Evolutionary conservation across 2,329 filamentous ascomycete species (phyloP), one percentile per base, ranked within the genome.

Genomic region (Penicillium sp.): DNA sequence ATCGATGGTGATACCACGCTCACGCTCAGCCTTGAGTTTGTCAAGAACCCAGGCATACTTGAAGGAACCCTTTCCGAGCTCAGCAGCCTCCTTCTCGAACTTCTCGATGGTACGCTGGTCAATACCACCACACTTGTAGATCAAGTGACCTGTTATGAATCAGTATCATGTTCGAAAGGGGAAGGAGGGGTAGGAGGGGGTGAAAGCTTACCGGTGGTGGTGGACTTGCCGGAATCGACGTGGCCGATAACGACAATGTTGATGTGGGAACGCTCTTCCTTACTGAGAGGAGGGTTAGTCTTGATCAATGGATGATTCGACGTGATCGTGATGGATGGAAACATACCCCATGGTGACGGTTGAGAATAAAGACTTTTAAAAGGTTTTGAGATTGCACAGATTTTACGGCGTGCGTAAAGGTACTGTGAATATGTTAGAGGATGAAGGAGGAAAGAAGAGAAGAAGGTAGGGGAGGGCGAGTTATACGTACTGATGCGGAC

Each of bases 101-200:
- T 99, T 99, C 90, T 99, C 95, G 81, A 99, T 99, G 82, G 93
- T 98, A 92, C 95, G 93, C 88, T 93, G 92, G 91, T 99, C 95
- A 79, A 98, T 99, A 91, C 95, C 95, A 90, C 95, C 95, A 87
- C 95, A 98, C 90, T 99, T 93, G 92, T 98, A 98, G 90, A 99
- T 98, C 88, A 99, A 89, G 86, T 93, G 88, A 81, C 88, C 87
- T 90, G 6, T 52, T 14, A 35, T 49, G 49, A 51, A 51, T 51
- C 33, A 51, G 49, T 51, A 43, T 43, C 11, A 29, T 44, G 16
- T 11, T 27, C 14, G 49, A 29, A 22, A 31, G 29, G 79, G 80
- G 71, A 49, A 68, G 49, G 54, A 65, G 56, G 66, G 69, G 56
- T 67, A 65, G 71, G 42, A 31, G 56, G 50, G 33, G 51, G 59